Evolutionary conservation across 2,329 filamentous ascomycete genomes (phyloP).

Genomic region (Xylaria sp.): DNA sequence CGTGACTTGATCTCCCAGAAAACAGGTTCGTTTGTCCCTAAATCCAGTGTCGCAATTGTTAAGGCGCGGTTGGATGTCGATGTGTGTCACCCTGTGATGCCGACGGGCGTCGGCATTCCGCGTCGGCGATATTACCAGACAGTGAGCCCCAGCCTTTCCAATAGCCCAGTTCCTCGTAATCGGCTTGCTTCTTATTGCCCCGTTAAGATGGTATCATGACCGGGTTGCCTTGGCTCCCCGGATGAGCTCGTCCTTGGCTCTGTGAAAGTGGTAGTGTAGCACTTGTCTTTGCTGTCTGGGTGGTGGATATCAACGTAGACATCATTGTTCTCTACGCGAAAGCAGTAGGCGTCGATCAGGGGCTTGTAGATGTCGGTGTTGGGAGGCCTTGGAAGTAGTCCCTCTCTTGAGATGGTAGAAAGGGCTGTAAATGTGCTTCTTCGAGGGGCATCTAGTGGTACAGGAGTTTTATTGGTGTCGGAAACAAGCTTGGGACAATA

Average conservation of each 20-base stretch:
- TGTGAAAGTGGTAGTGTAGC: no score
- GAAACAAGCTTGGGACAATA: slow-evolving; percentile 46
- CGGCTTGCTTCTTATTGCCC: slow-evolving; percentile 51
- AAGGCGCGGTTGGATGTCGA: slow-evolving; percentile 1
- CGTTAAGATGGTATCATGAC: slow-evolving; percentile 59
- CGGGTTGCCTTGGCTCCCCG: slow-evolving; percentile 39
- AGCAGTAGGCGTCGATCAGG: slow-evolving; percentile 60
- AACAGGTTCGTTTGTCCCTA: neutral
- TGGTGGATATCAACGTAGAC: slow-evolving; percentile 42
- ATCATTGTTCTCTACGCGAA: slow-evolving; percentile 56
- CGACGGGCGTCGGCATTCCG: slow-evolving; percentile 49
- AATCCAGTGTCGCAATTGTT: neutral
- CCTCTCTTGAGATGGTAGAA: slow-evolving; percentile 54
- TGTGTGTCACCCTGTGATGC: slow-evolving; percentile 1
- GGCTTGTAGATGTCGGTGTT: slow-evolving; percentile 57
- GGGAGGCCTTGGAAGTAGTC: slow-evolving; percentile 58
- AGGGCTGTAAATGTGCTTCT: slow-evolving; percentile 46
- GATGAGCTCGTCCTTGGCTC: no score
- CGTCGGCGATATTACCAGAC: slow-evolving; percentile 46
- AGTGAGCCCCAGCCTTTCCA: slow-evolving; percentile 47
- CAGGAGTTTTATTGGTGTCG: neutral
- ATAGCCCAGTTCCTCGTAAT: slow-evolving; percentile 52
- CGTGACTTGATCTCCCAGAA: neutral
- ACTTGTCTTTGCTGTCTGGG: slow-evolving; percentile 44
- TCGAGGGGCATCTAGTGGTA: neutral